phyloP scores from a whole-genome alignment of 2,329 filamentous ascomycete species.

The Laburnicola sp. region DNA sequence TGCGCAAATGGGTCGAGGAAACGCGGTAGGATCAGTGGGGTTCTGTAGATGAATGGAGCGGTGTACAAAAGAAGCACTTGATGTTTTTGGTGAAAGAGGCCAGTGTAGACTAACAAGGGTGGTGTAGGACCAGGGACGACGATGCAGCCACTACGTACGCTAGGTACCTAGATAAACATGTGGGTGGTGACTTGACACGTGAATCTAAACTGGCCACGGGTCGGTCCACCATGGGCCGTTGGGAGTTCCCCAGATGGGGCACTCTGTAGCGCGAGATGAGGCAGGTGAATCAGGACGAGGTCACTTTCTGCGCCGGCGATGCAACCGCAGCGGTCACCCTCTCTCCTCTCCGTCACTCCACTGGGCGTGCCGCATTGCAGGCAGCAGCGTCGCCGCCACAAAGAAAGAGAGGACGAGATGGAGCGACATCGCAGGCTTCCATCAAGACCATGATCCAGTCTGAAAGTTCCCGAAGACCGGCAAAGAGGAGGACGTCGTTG shows the following conservation, averaged over 20 bases:
- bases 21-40: not conserved
- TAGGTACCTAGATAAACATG: too few relatives aligned
- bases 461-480: not conserved
- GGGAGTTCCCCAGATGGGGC: too few relatives aligned
- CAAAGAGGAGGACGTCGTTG: not conserved
- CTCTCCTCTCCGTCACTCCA: too few relatives aligned
- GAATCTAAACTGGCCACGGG: too few relatives aligned
- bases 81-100: not conserved
- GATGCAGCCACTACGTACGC: too few relatives aligned
- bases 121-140: not conserved
- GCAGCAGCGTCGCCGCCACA: not conserved
- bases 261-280: too few relatives aligned
- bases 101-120: not conserved
- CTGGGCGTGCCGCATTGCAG: not conserved
- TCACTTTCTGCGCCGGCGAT: not conserved
- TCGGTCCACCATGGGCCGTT: too few relatives aligned
- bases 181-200: too few relatives aligned
- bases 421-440: not conserved
- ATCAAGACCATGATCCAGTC: too few relatives aligned
- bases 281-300: not conserved
- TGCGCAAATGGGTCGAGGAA: not conserved
- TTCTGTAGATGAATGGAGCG: slow-evolving; percentile 20
- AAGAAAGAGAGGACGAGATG: not conserved
- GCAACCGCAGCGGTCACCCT: too few relatives aligned
- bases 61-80: slow-evolving; percentile 9